Conservation (phyloP, 2,329 filamentous ascomycete species). For the Didymella lethalis region DNA sequence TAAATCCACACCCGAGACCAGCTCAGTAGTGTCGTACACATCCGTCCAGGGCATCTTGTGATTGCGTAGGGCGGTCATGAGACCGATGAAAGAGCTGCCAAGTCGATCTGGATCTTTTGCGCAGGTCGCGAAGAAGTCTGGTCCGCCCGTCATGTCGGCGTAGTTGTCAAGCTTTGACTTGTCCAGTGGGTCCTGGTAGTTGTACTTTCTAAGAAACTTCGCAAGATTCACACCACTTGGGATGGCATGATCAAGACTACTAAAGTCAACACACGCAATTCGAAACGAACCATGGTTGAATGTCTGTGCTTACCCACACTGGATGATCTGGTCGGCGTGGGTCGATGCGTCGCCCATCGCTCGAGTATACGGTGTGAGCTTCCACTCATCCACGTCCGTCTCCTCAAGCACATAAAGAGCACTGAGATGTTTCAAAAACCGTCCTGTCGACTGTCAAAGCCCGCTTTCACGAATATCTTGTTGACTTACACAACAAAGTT, state of each 20-base stretch:
- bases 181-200: slow-evolving; percentile 16
- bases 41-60: slow-evolving; percentile 23
- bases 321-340: not conserved
- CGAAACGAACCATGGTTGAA: not conserved
- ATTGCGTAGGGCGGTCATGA: slow-evolving; percentile 14
- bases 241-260: slow-evolving; percentile 14
- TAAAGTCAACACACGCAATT: not conserved
- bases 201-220: slow-evolving; percentile 10
- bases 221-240: slow-evolving; percentile 18
- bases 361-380: not conserved
- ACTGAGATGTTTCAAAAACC: not conserved
- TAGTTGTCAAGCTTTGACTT: slow-evolving; percentile 20
- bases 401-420: not conserved
- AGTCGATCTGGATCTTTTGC: slow-evolving; percentile 12
- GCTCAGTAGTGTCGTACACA: slow-evolving; percentile 16
- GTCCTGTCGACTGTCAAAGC: not conserved
- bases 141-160: slow-evolving; percentile 6
- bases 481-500: not conserved
- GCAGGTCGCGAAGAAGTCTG: slow-evolving; percentile 22
- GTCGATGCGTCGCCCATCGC: not conserved
- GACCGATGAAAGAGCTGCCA: slow-evolving; percentile 16
- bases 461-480: not conserved
- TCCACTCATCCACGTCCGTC: not conserved
- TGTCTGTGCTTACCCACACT: not conserved
- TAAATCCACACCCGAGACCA: slow-evolving; percentile 4